Conservation (phyloP, 2,329 filamentous ascomycete species). For the Neonectria punicea region DNA sequence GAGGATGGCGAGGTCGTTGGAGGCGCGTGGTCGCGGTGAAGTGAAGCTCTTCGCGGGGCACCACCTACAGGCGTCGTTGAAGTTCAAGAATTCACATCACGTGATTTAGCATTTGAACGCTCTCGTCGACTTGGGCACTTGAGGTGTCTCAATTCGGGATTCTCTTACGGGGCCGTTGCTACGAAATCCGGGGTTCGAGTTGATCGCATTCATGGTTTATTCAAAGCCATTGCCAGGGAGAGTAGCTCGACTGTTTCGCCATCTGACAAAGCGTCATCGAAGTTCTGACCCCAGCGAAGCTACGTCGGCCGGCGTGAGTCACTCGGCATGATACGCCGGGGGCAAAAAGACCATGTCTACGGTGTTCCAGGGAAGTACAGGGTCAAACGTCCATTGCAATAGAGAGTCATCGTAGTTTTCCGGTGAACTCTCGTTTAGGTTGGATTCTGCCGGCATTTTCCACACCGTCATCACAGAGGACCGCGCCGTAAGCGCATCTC, state of each 20-base stretch:
- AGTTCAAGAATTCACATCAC: slow-evolving; percentile 15
- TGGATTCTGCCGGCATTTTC: neutral
- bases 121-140: neutral
- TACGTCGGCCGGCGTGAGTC: slow-evolving; percentile 33
- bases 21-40: slow-evolving; percentile 5
- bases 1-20: neutral
- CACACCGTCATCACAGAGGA: slow-evolving; percentile 8
- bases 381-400: neutral
- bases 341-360: slow-evolving; percentile 23
- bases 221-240: neutral
- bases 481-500: neutral
- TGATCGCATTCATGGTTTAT: neutral
- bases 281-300: slow-evolving; percentile 1
- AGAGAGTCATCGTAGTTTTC: neutral
- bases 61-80: neutral
- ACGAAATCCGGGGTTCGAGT: neutral
- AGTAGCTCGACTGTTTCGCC: neutral
- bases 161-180: neutral
- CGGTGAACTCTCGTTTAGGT: neutral
- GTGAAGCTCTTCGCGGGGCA: slow-evolving; percentile 20
- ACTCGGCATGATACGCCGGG: slow-evolving; percentile 25
- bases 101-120: slow-evolving; percentile 6
- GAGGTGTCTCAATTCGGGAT: slow-evolving; percentile 4
- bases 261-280: slow-evolving; percentile 6
- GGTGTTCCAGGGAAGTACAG: neutral